Percentiles rank a stretch among this genome's conserved stretches.
Conservation (phyloP, 106 monocot genomes). For the Posidonia australis region DNA sequence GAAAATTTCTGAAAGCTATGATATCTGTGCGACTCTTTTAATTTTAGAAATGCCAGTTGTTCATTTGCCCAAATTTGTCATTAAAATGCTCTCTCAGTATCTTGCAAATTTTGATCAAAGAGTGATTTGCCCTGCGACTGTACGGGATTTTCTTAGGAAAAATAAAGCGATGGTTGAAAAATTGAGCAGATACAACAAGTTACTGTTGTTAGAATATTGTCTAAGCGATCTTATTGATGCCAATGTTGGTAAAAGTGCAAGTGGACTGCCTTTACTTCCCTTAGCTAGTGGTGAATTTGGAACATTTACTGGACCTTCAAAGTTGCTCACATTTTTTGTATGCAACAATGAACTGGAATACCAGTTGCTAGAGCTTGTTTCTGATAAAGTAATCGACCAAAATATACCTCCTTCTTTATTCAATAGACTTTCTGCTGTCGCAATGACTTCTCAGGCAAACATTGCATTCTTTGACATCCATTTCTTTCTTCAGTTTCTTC, state of each 20-base stretch:
- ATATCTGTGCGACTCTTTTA: slow-evolving; percentile 56
- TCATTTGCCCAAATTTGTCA: slow-evolving; percentile 34
- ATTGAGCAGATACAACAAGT: slow-evolving; percentile 42
- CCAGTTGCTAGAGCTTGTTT: slow-evolving; percentile 39
- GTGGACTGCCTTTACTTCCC: slow-evolving; percentile 76
- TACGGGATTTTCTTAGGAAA: slow-evolving; percentile 54
- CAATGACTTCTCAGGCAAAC: slow-evolving; percentile 39
- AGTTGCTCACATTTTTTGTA: slow-evolving; percentile 38
- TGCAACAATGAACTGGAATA: slow-evolving; percentile 74
- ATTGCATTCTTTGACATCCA: slow-evolving; percentile 45
- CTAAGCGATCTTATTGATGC: slow-evolving; percentile 52
- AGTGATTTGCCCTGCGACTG: slow-evolving; percentile 53
- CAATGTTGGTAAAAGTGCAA: slow-evolving; percentile 42
- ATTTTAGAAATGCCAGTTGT: slow-evolving; percentile 68
- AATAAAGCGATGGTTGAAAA: slow-evolving; percentile 17
- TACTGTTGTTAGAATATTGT: slow-evolving; percentile 79
- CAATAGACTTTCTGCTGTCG: slow-evolving; percentile 56
- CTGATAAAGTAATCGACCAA: slow-evolving; percentile 56
- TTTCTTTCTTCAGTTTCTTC: slow-evolving; percentile 55
- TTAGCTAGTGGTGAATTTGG: slow-evolving; percentile 80
- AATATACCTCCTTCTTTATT: slow-evolving; percentile 41
- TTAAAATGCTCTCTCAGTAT: slow-evolving; percentile 48
- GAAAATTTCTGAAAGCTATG: slow-evolving; percentile 28
- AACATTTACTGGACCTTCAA: slow-evolving; percentile 28
- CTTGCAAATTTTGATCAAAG: slow-evolving; percentile 25